phyloP scores from a whole-genome alignment of 2,329 filamentous ascomycete species.

The Ceratocystis destructans region DNA sequence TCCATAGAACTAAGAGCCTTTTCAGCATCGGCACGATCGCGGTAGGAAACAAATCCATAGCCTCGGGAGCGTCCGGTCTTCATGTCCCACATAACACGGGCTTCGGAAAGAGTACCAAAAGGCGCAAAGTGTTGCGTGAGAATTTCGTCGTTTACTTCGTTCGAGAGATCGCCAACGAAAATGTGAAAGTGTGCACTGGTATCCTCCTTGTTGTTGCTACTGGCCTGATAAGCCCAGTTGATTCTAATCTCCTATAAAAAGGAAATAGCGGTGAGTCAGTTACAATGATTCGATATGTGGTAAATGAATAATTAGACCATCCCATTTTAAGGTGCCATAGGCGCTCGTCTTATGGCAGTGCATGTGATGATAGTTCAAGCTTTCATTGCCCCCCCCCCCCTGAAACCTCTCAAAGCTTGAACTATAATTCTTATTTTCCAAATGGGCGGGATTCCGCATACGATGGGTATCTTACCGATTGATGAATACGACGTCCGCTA shows the following conservation, averaged over 20 bases:
- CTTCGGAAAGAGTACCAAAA: slow-evolving; percentile 91
- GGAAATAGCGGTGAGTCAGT: not conserved
- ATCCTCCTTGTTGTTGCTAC: slow-evolving; percentile 86
- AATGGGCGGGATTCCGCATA: not conserved
- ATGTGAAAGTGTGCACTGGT: slow-evolving; percentile 98
- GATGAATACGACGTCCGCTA: slow-evolving; percentile 88
- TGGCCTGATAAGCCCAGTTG: slow-evolving; percentile 99
- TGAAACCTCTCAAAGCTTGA: not conserved
- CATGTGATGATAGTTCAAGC: not conserved
- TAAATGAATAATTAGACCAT: not conserved
- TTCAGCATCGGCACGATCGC: slow-evolving; percentile 83
- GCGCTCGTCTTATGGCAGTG: not conserved
- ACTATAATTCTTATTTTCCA: not conserved
- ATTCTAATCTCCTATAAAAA: slow-evolving; percentile 76
- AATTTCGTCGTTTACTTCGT: slow-evolving; percentile 96
- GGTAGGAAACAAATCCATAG: slow-evolving; percentile 96
- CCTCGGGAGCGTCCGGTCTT: slow-evolving; percentile 96
- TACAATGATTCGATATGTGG: not conserved
- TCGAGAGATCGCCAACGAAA: slow-evolving; percentile 93
- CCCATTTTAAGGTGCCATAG: not conserved
- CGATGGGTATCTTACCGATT: slow-evolving; percentile 53
- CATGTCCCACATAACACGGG: slow-evolving; percentile 99
- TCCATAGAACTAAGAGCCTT: slow-evolving; percentile 97
- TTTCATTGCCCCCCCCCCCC: not conserved
- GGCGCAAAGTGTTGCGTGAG: slow-evolving; percentile 87